A percentile compares a stretch with the other conserved stretches of the same genome.
These are phyloP conservation scores for Dothidotthia symphoricarpi DNA, from an alignment of 2,329 filamentous ascomycete species.

Conservation along the genomic window DNA sequence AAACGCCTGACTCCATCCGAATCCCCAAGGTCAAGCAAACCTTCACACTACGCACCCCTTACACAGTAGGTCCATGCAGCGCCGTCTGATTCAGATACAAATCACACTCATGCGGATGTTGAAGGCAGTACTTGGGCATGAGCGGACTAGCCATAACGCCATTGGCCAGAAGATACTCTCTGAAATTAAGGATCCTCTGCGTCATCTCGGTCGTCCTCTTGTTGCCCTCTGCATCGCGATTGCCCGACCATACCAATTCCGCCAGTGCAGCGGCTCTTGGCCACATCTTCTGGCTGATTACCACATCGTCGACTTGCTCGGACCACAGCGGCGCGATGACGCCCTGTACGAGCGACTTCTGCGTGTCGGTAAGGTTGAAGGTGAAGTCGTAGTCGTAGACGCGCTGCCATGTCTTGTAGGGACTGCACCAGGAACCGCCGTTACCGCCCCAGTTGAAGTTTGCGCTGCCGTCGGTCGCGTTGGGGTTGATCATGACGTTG, in stretches of 20 bases:
- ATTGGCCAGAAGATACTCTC: slow-evolving; percentile 58
- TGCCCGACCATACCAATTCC: slow-evolving; percentile 58
- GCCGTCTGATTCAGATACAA: slow-evolving; percentile 53
- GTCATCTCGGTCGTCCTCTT: slow-evolving; percentile 56
- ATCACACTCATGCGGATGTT: slow-evolving; percentile 60
- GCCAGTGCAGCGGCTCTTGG: slow-evolving; percentile 57
- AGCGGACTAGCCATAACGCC: slow-evolving; percentile 53
- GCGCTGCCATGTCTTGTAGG: slow-evolving; percentile 61
- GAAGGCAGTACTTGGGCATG: slow-evolving; percentile 58
- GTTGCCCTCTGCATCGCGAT: slow-evolving; percentile 49
- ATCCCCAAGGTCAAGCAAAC: too few species aligned
- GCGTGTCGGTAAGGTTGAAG: slow-evolving; percentile 46
- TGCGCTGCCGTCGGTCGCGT: slow-evolving; percentile 37
- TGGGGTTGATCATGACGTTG: slow-evolving; percentile 54
- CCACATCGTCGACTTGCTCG: slow-evolving; percentile 56
- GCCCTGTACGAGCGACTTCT: slow-evolving; percentile 54
- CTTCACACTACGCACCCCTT: not conserved
- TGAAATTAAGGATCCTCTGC: slow-evolving; percentile 58
- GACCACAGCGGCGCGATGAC: slow-evolving; percentile 54
- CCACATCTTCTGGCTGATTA: slow-evolving; percentile 55
- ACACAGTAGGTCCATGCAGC: slow-evolving; percentile 5
- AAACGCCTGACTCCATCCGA: too few species aligned
- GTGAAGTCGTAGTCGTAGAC: slow-evolving; percentile 61
- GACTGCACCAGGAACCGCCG: slow-evolving; percentile 59
- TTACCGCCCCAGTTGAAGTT: slow-evolving; percentile 57